Conservation (phyloP, 345 rosid genomes). For the Pistacia integerrima region DNA sequence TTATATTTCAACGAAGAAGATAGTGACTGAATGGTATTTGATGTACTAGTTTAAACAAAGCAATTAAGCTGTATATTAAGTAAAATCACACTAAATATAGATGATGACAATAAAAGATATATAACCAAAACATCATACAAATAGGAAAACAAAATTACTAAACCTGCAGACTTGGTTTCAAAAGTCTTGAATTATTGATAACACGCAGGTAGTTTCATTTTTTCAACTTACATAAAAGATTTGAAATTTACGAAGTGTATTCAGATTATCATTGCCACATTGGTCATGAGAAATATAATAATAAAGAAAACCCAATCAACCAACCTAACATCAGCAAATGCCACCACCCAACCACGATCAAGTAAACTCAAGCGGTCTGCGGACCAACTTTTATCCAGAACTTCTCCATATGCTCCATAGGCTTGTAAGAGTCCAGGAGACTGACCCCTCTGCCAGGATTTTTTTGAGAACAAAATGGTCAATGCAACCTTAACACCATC, state of each 20-base stretch:
- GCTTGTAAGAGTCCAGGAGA: conserved; percentile 77
- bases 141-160: neutral
- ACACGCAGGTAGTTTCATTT: neutral
- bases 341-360: conserved; percentile 92
- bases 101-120: neutral
- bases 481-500: conserved; percentile 79
- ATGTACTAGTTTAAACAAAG: neutral
- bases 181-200: neutral
- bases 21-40: neutral
- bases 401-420: conserved; percentile 94
- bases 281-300: conserved; percentile 8
- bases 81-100: neutral
- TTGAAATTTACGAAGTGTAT: neutral
- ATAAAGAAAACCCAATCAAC: conserved; percentile 16
- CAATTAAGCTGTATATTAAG: neutral
- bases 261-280: neutral
- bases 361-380: conserved; percentile 74
- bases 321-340: conserved; percentile 94
- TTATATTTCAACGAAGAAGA: neutral
- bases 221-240: neutral
- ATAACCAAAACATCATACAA: neutral
- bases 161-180: neutral
- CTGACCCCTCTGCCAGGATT: conserved; percentile 55
- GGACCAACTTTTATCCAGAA: conserved; percentile 80
- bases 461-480: conserved; percentile 71